Percentiles rank a stretch among this genome's conserved stretches.
Evolutionary conservation across 1,139 yeast species (phyloP).

Genomic region (Chernovozyma sophiae-reginae): DNA sequence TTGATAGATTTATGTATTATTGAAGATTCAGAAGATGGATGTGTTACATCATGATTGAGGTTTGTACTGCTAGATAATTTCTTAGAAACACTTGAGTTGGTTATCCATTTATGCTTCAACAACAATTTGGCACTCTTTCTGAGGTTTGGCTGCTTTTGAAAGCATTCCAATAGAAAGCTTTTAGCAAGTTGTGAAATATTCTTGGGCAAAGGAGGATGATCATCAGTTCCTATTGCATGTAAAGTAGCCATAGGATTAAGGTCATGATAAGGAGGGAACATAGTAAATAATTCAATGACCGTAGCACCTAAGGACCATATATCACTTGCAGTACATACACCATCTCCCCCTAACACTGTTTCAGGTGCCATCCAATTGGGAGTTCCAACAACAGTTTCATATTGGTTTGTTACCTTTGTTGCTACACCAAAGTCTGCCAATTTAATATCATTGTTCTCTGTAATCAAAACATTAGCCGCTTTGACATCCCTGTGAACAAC

Average conservation of each 20-base stretch:
- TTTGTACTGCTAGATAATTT: background rate
- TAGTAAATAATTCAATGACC: slow-evolving; percentile 78
- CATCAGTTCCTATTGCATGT: slow-evolving; percentile 88
- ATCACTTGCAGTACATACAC: slow-evolving; percentile 84
- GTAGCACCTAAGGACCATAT: slow-evolving; percentile 97
- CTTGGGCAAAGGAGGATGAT: slow-evolving; percentile 73
- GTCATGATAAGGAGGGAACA: slow-evolving; percentile 83
- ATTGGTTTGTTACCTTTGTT: slow-evolving; percentile 46
- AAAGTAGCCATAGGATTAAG: slow-evolving; percentile 82
- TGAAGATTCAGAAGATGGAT: background rate
- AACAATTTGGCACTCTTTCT: slow-evolving; percentile 57
- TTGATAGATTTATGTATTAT: slow-evolving; percentile 14
- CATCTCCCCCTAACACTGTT: slow-evolving; percentile 68
- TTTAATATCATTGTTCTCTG: slow-evolving; percentile 55
- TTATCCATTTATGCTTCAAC: slow-evolving; percentile 58
- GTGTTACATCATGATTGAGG: background rate
- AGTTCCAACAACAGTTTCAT: slow-evolving; percentile 54
- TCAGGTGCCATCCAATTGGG: slow-evolving; percentile 93
- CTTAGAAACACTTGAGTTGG: background rate
- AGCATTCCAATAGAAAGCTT: slow-evolving; percentile 72
- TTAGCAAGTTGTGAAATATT: slow-evolving; percentile 48
- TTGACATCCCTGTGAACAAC: slow-evolving; percentile 77
- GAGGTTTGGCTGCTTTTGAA: slow-evolving; percentile 66
- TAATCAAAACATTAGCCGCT: slow-evolving; percentile 69
- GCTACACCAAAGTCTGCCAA: slow-evolving; percentile 83